Conservation (phyloP, 1,284 basidiomycete genomes). For the Papiliotrema nemorosa region DNA sequence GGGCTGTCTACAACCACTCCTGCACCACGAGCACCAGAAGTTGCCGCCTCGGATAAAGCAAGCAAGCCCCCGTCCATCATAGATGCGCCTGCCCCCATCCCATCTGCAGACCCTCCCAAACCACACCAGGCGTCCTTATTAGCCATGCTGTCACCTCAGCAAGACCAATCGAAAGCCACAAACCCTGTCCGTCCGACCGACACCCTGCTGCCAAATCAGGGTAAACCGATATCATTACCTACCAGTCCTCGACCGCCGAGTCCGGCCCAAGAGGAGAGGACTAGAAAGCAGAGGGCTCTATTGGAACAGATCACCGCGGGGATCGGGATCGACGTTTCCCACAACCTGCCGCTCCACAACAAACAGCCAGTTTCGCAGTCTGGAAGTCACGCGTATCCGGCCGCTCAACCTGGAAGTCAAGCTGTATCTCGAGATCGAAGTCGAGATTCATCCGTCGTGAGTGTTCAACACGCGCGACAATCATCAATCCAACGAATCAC, state of each 20-base stretch:
- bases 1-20: conserved; percentile 10
- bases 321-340: conserved; percentile 13
- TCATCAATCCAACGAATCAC: neutral
- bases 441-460: neutral
- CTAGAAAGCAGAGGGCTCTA: conserved; percentile 24
- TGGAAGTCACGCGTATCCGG: neutral
- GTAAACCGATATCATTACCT: conserved; percentile 19
- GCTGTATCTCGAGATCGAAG: neutral
- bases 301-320: conserved; percentile 34
- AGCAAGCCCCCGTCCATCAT: conserved; percentile 26
- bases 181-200: neutral
- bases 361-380: neutral
- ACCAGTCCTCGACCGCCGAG: conserved; percentile 20
- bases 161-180: neutral
- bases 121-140: conserved; percentile 28
- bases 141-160: conserved; percentile 20
- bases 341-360: neutral
- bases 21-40: neutral
- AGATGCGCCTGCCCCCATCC: conserved; percentile 10
- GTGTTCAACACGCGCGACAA: neutral
- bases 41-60: conserved; percentile 10
- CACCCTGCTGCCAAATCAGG: neutral
- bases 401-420: neutral
- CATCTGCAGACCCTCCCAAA: conserved; percentile 4
- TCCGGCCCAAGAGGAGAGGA: conserved; percentile 14